A percentile compares a stretch with the other conserved stretches of the same genome.
phyloP scores from a whole-genome alignment of 176 grass and related monocot species.

The Poa annua region DNA sequence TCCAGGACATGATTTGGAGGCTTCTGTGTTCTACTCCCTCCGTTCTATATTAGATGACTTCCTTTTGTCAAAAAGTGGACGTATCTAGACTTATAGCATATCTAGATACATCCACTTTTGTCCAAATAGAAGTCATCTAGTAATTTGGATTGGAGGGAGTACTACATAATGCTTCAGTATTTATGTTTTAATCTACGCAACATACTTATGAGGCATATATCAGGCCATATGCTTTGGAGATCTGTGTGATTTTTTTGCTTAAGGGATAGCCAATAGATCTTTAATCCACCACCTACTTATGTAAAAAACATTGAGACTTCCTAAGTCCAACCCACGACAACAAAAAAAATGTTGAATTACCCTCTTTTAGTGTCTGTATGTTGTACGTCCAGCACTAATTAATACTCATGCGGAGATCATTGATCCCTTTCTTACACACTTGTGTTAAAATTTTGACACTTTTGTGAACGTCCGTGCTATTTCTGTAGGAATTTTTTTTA shows the following conservation, averaged over 20 bases:
- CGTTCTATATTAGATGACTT: no score
- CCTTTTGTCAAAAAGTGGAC: no score
- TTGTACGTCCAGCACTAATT: neutral
- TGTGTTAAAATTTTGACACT: neutral
- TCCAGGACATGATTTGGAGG: neutral
- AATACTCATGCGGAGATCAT: neutral
- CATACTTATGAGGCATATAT: neutral
- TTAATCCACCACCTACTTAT: neutral
- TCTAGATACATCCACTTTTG: no score
- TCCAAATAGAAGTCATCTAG: no score
- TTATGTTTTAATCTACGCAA: neutral
- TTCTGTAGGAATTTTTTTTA: neutral
- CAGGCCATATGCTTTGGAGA: neutral
- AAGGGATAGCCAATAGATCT: neutral
- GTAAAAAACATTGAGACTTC: neutral
- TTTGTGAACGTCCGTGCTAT: neutral
- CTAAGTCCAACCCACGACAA: neutral
- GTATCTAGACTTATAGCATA: no score
- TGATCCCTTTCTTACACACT: neutral
- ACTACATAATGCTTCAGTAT: neutral
- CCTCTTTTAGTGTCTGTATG: neutral
- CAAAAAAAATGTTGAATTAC: neutral
- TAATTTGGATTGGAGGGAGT: no score
- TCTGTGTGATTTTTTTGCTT: neutral
- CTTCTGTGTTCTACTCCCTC: constrained; percentile 12